These are phyloP conservation scores for Arctium minus DNA, from an alignment of 129 eudicot species.

Conservation along the genomic window DNA sequence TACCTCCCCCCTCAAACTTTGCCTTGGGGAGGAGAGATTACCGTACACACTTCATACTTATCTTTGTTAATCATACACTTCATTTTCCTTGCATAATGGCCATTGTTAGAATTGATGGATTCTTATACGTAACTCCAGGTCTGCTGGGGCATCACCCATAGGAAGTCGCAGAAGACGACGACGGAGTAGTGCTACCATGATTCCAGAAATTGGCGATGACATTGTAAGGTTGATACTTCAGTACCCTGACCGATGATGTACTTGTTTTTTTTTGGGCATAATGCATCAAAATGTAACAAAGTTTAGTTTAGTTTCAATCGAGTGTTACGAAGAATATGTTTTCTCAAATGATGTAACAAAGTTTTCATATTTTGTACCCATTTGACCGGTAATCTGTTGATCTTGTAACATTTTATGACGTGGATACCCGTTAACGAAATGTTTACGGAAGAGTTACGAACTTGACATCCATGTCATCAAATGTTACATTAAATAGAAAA, in stretches of 20 bases:
- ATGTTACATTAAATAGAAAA: background rate
- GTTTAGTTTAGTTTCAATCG: background rate
- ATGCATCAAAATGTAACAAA: background rate
- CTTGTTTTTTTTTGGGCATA: background rate
- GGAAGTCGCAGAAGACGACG: slow-evolving; percentile 67
- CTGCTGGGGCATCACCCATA: slow-evolving; percentile 75
- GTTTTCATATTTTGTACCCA: background rate
- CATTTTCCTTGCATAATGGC: background rate
- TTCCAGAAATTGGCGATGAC: slow-evolving; percentile 91
- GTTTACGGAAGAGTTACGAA: background rate
- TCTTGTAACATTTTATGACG: background rate
- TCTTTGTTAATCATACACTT: background rate
- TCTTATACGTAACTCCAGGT: slow-evolving; percentile 42
- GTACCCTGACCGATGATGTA: slow-evolving; percentile 1
- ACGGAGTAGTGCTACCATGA: slow-evolving; percentile 53
- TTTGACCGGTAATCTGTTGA: background rate
- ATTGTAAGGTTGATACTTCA: slow-evolving; percentile 62
- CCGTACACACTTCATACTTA: background rate
- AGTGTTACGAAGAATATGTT: background rate
- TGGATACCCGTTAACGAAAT: background rate
- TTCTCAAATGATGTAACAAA: background rate
- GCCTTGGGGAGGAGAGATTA: background rate
- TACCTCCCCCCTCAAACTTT: background rate
- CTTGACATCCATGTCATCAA: background rate
- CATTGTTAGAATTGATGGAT: background rate